Percentiles rank a stretch among this genome's conserved stretches.
phyloP scores from a whole-genome alignment of 1,139 yeast genomes.

The Petasospora rhodanensis region DNA sequence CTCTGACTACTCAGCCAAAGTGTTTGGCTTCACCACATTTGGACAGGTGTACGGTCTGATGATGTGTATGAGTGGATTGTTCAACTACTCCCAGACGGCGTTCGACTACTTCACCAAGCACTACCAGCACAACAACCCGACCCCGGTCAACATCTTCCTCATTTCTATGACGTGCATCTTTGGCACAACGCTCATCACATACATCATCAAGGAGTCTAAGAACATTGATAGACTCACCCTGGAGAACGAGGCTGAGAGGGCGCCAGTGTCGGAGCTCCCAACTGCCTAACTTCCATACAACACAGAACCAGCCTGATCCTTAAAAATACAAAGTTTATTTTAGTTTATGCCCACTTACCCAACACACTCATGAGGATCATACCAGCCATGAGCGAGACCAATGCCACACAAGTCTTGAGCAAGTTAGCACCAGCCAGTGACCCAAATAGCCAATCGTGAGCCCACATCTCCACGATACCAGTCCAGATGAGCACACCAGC shows the following conservation, averaged over 20 bases:
- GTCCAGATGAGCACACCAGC: slow-evolving; percentile 84
- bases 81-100: slow-evolving; percentile 66
- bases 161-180: slow-evolving; percentile 48
- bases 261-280: slow-evolving; percentile 49
- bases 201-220: slow-evolving; percentile 50
- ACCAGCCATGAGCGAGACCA: slow-evolving; percentile 76
- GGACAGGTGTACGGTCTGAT: slow-evolving; percentile 90
- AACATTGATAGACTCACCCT: slow-evolving; percentile 45
- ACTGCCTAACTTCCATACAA: too few relatives aligned
- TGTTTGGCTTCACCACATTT: slow-evolving; percentile 87
- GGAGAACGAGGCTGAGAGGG: slow-evolving; percentile 61
- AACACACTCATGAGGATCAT: slow-evolving; percentile 78
- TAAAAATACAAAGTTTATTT: too few relatives aligned
- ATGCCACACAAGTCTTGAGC: slow-evolving; percentile 45
- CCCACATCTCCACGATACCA: slow-evolving; percentile 83
- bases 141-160: slow-evolving; percentile 62
- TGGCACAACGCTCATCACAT: slow-evolving; percentile 49
- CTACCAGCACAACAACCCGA: slow-evolving; percentile 66
- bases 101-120: slow-evolving; percentile 70
- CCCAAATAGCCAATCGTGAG: slow-evolving; percentile 78
- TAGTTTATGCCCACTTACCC: slow-evolving; percentile 89
- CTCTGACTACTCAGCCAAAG: slow-evolving; percentile 87
- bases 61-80: slow-evolving; percentile 74
- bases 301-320: too few relatives aligned
- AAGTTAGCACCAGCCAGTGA: slow-evolving; percentile 59